Evolutionary conservation across 2,329 filamentous ascomycete species (phyloP), one percentile per base, ranked within the genome.

Genomic region (Botryosphaeria dothidea): DNA sequence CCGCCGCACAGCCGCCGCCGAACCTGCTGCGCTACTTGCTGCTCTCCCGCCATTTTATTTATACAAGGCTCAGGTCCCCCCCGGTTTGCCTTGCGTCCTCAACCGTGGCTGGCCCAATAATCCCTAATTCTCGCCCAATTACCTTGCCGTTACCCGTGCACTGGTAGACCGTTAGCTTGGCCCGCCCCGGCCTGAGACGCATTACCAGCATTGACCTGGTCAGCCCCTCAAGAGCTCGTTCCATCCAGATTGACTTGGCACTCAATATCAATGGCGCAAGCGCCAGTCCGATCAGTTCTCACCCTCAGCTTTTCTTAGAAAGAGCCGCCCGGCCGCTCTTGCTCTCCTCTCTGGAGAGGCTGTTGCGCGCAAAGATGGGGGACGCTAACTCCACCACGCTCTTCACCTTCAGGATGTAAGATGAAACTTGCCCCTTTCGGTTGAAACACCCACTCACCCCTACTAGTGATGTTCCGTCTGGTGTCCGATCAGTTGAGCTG

Each of bases 401-500:
- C 69, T 84, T 90, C 74, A 90, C 88, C 67, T 90, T 91, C 75
- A 67, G 77, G 52, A 76, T 77, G 76, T 78, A 77, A 71, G 76
- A 73, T 62, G 68, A 65, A 68, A 61, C 48, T 49, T 65, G 54
- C 65, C 67, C 67, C 66, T 65, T 65, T 65, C 67, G 67, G 66
- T 52, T 64, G 65, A 52, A 17, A 5, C 62, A 63, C 48, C 64
- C 57, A 67, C 72, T 75, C 64, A 75, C 66, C 66, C 66, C 67
- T 19, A 58, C 62, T 67, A 78, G 76, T 70, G 73, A 77, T 66
- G 74, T 72, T 64, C 75, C 75, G 15, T 67, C 69, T 67, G 72
- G 85, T 60, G 84, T 88, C 68, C 83, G 84, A 68, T 90, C 89
- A 49, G 91, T 97, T 69, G 88, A 91, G 73, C 85, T 97, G 51